Evolutionary conservation across 805 yeast genomes (phyloP), one percentile per base, ranked within the genome.

Genomic region (Wickerhamiella kurtzmanii): DNA sequence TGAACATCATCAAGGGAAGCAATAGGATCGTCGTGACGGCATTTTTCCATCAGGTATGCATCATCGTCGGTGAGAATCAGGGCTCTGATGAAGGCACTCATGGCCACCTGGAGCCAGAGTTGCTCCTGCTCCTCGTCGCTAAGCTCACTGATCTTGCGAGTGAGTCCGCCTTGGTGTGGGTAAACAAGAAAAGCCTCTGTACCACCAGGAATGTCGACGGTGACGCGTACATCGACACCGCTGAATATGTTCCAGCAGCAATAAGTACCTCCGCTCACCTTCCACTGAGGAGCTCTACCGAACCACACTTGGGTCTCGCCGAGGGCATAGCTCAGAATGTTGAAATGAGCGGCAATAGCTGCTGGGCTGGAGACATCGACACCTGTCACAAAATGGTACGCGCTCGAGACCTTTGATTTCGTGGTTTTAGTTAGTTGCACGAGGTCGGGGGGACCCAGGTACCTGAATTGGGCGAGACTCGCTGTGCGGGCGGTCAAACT

Each of bases 1-100:
- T 66, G 65, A 2, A 80, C 77, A 13, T 70, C 64, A 25, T 67
- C 71, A 8, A 67, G 65, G 28, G 64, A 65, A 22, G 70, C 59
- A 50, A 92, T 74, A 3, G 96, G 96, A 56, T 86, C 82, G 48
- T 85, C 70, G 49, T 81, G 77, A 53, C 95, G 75, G 36, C 92
- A 81, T 60, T 88, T 95, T 8, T 87, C 94, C 47, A 92, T 73
- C 44, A 75, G 72, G 57, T 67, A 82, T 66, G 64, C 80, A 63
- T 82, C 89, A 41, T 80, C 86, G 44, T 86, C 95, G 44, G 83
- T 86, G 53, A 76, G 84, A 47, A 86, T 65, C 39, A 92, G 63
- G 5, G 88, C 68, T 56, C 98, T 74, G 20, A 86, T 77, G 52
- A 87, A 72, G 2, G 87, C 80, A 58, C 86, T 71, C 53, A 79